Conservation (phyloP, 305 asterid species). For the Rubia peregrina region DNA sequence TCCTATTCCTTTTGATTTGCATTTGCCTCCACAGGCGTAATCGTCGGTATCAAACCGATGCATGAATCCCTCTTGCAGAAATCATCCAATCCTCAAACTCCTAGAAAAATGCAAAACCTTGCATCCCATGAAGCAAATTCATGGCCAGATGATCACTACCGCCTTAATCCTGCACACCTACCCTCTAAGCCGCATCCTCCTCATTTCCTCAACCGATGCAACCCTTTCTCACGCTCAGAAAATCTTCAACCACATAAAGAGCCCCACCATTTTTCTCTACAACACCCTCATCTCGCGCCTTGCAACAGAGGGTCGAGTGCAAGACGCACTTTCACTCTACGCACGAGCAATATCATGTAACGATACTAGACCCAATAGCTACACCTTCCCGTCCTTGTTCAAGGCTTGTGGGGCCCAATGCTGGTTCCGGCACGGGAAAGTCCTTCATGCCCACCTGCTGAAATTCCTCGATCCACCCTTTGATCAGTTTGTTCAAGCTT, state of each 20-base stretch:
- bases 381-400: constrained; percentile 63
- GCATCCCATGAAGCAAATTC: constrained; percentile 38
- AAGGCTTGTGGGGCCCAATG: constrained; percentile 44
- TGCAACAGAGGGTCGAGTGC: constrained; percentile 26
- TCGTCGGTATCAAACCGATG: background rate
- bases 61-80: constrained; percentile 34
- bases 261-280: constrained; percentile 56
- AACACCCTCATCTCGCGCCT: constrained; percentile 57
- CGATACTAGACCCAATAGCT: constrained; percentile 38
- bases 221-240: constrained; percentile 41
- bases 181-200: constrained; percentile 58
- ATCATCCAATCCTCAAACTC: constrained; percentile 42
- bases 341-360: constrained; percentile 23
- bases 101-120: constrained; percentile 50
- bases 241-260: constrained; percentile 35
- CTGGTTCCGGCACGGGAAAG: constrained; percentile 42
- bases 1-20: background rate
- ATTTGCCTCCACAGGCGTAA: background rate
- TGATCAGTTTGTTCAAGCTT: constrained; percentile 57
- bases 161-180: constrained; percentile 57
- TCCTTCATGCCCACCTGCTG: constrained; percentile 51
- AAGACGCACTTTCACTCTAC: constrained; percentile 39
- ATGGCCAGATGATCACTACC: constrained; percentile 50
- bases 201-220: constrained; percentile 37
- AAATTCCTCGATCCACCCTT: constrained; percentile 40